Evolutionary conservation across 139 green algal species (phyloP), one percentile per base, ranked within the genome.

Genomic region (Penium margaritaceum): DNA sequence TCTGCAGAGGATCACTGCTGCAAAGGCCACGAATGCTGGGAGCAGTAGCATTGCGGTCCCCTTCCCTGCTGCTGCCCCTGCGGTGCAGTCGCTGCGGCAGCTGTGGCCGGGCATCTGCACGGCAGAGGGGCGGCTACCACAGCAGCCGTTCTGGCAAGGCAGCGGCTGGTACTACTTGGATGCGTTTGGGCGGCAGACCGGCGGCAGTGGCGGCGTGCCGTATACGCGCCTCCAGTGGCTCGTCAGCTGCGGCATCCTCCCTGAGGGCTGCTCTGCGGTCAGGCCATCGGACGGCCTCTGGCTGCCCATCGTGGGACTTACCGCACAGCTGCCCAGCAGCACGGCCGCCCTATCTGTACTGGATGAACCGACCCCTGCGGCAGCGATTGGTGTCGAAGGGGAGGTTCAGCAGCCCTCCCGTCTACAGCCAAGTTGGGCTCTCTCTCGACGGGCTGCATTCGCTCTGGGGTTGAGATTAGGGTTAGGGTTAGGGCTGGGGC

Each of bases 151-250:
- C 27, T 34, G 32, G n/a, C 24, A 74, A n/a, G 37, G 54, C n/a
- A 43, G 9, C 15, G 5, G 4, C 5, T 74, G 66, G 66, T 74
- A 38, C 41, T 74, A 74, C 41, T 34, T 34, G 21, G 66, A 74
- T 30, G 66, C 38, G 6, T 66, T 74, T 37, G 66, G 66, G 33
- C 66, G 66, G 66, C 38, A 74, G 66, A 37, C 66, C 21, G 66
- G 66, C 6, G n/a, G n/a, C n/a, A n/a, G n/a, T n/a, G n/a, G n/a
- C n/a, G 66, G 66, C 21, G 51, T 58, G 46, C 27, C 24, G 3
- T 63, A 66, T 30, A 58, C 66, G 2, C 51, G 66, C 35, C 41
- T 74, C 5, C 66, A 74, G 21, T 74, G 66, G 66, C 35, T 74
- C 21, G 66, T 74, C 7, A 74, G 33, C 15, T 21, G 38, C 24